phyloP scores from a whole-genome alignment of 495 filamentous ascomycete species.

The Daldinia grandis region DNA sequence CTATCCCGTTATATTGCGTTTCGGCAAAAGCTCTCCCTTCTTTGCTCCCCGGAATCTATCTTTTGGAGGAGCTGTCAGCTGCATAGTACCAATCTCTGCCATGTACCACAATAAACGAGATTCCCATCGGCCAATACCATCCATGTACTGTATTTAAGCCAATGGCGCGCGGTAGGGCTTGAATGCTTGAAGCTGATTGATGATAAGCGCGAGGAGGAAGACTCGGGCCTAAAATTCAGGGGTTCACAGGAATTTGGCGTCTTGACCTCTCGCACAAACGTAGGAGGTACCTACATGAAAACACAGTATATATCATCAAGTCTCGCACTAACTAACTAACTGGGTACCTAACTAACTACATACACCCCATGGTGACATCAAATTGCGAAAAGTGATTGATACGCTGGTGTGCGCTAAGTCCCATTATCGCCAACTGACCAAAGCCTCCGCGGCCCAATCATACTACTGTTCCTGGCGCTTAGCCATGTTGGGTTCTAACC shows the following conservation, averaged over 20 bases:
- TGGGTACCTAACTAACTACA: too few species aligned
- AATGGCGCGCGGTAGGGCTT: constrained; percentile 2
- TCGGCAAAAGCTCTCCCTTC: background rate
- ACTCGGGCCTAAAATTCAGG: constrained; percentile 16
- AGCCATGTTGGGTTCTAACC: constrained; percentile 37
- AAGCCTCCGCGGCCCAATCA: constrained; percentile 58
- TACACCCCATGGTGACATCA: constrained; percentile 21
- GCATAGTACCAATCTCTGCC: background rate
- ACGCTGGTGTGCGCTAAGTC: constrained; percentile 33
- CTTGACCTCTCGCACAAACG: constrained; percentile 6
- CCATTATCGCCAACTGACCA: constrained; percentile 45
- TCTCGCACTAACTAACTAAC: background rate
- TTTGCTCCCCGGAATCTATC: background rate
- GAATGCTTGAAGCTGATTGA: constrained; percentile 18
- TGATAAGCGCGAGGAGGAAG: constrained; percentile 1
- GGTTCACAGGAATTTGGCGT: constrained; percentile 10
- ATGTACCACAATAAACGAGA: background rate
- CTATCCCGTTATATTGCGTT: background rate
- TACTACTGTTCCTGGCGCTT: constrained; percentile 57
- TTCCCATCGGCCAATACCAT: background rate
- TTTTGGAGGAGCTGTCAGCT: background rate
- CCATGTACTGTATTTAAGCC: background rate
- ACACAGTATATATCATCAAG: background rate
- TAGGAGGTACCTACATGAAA: background rate
- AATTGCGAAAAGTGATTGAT: constrained; percentile 24